Evolutionary conservation across 345 rosid genomes (phyloP).

Genomic region (Brassica napus): Da-Ae NC_063436.1:13224501-13225000

Average conservation of each 20-base stretch:
- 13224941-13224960: not conserved
- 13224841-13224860: slow-evolving; percentile 73
- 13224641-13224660: not conserved
- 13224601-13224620: not conserved
- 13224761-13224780: not conserved
- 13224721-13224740: slow-evolving; percentile 36
- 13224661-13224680: not conserved
- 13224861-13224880: slow-evolving; percentile 75
- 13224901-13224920: slow-evolving; percentile 38
- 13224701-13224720: slow-evolving; percentile 38
- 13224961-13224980: not conserved
- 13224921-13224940: not conserved
- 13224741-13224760: not conserved
- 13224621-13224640: not conserved
- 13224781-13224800: not conserved
- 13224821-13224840: slow-evolving; percentile 99
- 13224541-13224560: too few species aligned
- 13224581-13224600: not conserved
- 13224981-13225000: too few species aligned
- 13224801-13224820: slow-evolving; percentile 62
- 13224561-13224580: too few species aligned
- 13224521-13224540: too few species aligned
- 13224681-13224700: slow-evolving; percentile 29
- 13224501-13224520: too few species aligned
- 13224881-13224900: slow-evolving; percentile 64